phyloP scores from a whole-genome alignment of 768 basidiomycete species.

The Pholiota microspora region DNA sequence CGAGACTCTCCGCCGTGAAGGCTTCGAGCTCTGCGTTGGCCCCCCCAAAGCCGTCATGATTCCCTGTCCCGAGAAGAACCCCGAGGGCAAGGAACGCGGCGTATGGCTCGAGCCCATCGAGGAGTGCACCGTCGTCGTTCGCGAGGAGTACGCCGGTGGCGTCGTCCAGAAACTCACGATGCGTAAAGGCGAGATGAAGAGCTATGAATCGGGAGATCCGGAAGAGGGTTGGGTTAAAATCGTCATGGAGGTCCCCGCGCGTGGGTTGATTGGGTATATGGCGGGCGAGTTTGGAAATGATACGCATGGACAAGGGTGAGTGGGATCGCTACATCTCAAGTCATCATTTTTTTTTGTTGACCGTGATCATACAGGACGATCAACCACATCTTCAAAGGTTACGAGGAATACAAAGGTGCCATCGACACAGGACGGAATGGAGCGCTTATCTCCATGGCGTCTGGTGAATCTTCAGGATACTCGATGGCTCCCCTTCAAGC shows the following conservation, averaged over 20 bases:
- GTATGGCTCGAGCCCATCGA: conserved; percentile 46
- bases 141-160: conserved; percentile 44
- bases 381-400: conserved; percentile 51
- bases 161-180: conserved; percentile 52
- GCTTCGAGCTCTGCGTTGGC: conserved; percentile 45
- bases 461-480: conserved; percentile 45
- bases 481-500: conserved; percentile 50
- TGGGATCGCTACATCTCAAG: background rate
- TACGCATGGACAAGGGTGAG: conserved; percentile 47
- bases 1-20: conserved; percentile 47
- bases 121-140: conserved; percentile 42
- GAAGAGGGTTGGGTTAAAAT: conserved; percentile 47
- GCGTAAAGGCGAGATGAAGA: conserved; percentile 46
- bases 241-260: conserved; percentile 46
- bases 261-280: conserved; percentile 51
- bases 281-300: conserved; percentile 52
- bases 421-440: conserved; percentile 49
- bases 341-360: background rate
- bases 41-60: conserved; percentile 51
- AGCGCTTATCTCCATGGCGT: conserved; percentile 44
- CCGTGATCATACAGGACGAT: conserved; percentile 34
- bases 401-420: conserved; percentile 39
- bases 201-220: conserved; percentile 40
- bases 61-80: conserved; percentile 34
- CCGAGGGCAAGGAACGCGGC: conserved; percentile 22